Base-by-base conservation (phyloP, 148 eudicot species). In the Pouteria glomerata region DNA sequence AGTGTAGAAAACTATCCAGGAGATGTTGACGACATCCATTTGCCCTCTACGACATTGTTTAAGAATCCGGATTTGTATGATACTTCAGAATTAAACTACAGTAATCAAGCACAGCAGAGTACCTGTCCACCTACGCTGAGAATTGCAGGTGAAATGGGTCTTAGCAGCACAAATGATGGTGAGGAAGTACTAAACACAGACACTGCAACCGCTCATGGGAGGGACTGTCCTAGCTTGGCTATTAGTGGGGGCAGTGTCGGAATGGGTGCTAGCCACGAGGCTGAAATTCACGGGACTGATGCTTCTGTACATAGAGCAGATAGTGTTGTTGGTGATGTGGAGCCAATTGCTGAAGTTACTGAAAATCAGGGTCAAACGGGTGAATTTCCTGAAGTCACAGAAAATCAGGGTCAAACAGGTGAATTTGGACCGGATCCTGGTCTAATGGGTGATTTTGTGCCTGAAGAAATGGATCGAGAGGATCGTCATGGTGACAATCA, bases 181-280 rank as follows among this genome's bases (percentile, higher is more conserved):
- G 98, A 93, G 74, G 98, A 95, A 81, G 99, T 96, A 15, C 77
- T 92, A 42, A 92, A 96, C 73, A 77, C 97, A 8, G 96, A 96
- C 73, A 96, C 88, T 69, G 82, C 82, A 12, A 96, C 90, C 74
- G 90, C 78, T 48, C 87, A 84, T 41, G 92, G 92, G 69, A 88
- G 88, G 74, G 96, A 92, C 74, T 92, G 86, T 8, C 89, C 86
- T 65, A 96, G 99, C 79, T 76, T 96, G 69, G 99, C 94, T 56
- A 78, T 92, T 37, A 96, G 99, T 75, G 97, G 96, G 68, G 97
- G 99, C 77, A 96, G 99, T 88, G 96, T 96, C 56, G 97, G 99
- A 63, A 96, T 96, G 99, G 99, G 96, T 66, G 96, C 97, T 76
- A 96, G 97, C 74, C 96, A 96, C 77, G 99, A 96, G 76, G 99